These are phyloP conservation scores for Solanum rostratum DNA, from an alignment of 257 asterid genomes.

Conservation along the genomic window DNA sequence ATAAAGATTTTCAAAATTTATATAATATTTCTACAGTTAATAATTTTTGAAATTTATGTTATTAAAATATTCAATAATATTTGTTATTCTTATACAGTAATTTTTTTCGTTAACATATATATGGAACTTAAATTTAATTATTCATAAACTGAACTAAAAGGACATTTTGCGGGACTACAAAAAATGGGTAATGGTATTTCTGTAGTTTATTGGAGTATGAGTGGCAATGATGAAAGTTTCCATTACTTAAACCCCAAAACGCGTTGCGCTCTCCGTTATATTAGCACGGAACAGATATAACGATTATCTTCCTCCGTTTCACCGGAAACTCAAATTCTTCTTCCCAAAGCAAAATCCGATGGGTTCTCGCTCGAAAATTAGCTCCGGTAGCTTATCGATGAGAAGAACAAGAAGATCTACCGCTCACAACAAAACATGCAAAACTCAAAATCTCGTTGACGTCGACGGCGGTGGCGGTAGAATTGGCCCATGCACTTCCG, in stretches of 20 bases:
- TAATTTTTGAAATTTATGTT: neutral
- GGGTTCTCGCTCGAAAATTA: constrained; percentile 39
- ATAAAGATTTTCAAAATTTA: neutral
- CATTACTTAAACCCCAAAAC: constrained; percentile 42
- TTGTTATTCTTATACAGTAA: neutral
- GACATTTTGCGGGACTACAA: neutral
- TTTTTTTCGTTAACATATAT: neutral
- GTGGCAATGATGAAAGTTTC: constrained; percentile 12
- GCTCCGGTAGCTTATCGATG: constrained; percentile 4
- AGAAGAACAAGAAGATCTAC: constrained; percentile 27
- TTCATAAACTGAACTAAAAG: neutral
- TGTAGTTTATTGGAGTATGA: constrained; percentile 10
- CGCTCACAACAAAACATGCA: constrained; percentile 13
- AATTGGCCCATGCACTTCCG: constrained; percentile 3
- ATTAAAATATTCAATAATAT: neutral
- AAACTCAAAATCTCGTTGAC: constrained; percentile 1
- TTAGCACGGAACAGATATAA: neutral
- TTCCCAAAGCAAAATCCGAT: neutral
- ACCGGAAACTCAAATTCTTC: neutral
- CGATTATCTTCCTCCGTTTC: neutral
- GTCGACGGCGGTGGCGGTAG: neutral
- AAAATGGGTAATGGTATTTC: constrained; percentile 15
- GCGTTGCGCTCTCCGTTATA: constrained; percentile 20
- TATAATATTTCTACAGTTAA: neutral
- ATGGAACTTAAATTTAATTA: neutral